Base-by-base conservation (phyloP, 2,329 filamentous ascomycete species). In the Neophaeococcomyces aloes region DNA sequence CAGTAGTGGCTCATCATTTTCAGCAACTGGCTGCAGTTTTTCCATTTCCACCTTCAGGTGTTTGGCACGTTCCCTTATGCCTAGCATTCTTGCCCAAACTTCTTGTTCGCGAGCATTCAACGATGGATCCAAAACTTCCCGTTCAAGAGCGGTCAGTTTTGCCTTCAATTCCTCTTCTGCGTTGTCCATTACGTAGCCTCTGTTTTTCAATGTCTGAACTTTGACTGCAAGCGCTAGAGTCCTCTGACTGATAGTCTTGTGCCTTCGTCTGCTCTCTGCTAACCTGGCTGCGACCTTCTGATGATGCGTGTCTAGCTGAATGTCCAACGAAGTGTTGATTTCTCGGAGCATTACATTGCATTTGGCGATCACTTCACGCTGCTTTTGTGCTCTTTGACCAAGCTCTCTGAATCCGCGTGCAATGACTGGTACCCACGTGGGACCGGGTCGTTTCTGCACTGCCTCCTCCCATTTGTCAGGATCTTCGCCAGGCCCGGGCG, bases 71-170 rank as follows among this genome's bases (percentile, higher is more conserved):
- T 79, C 76, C 44, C 76, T 65, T 42, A 81, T 70, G 6, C 72
- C 71, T 37, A 79, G 68, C 76, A 81, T 79, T 30, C 78, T 65
- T 23, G 78, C 78, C 78, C 78, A 81, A 44, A 81, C 76, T 59
- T 81, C 77, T 57, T 81, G 78, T 46, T 74, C 73, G 17, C 76
- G 64, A 3, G 75, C 78, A 34, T 68, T 69, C 36, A 80, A 65
- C 4, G 71, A 69, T 0, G 78, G 76, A 53, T 81, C 77, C 40
- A 76, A 74, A 2, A 78, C 73, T 38, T 68, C 66, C 41, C 70
- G 69, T 57, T 79, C 74, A 38, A 81, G 61, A 46, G 68, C 66
- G n/a, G 69, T 54, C 37, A 81, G 63, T 56, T 77, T 78, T 61
- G 75, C 75, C 61, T 76, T 76, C 44, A 81, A 55, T 49, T 75